These are phyloP conservation scores for Alternaria incomplexa DNA, from an alignment of 2,329 filamentous ascomycete genomes.

Conservation along the genomic window DNA sequence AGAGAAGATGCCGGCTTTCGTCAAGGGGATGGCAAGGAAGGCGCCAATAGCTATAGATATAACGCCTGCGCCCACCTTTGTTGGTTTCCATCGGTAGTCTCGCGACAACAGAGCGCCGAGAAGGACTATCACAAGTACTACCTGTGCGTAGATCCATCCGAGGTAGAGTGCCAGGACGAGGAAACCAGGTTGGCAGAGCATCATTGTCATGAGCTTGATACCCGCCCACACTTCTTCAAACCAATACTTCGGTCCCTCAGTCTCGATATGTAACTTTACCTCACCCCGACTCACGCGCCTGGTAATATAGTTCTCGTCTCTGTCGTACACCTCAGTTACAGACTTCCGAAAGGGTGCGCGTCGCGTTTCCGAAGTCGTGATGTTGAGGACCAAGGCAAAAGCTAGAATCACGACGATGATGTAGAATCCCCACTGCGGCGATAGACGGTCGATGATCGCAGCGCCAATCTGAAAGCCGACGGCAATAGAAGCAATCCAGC, in stretches of 20 bases:
- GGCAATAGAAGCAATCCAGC: slow-evolving; percentile 73
- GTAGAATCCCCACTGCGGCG: slow-evolving; percentile 78
- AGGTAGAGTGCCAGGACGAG: slow-evolving; percentile 74
- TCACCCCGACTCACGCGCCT: slow-evolving; percentile 72
- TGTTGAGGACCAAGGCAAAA: slow-evolving; percentile 70
- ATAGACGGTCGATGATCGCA: slow-evolving; percentile 66
- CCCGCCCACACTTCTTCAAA: slow-evolving; percentile 77
- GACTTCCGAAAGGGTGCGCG: slow-evolving; percentile 72
- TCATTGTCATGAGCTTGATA: slow-evolving; percentile 68
- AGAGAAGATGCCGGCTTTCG: slow-evolving; percentile 73
- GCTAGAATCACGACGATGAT: slow-evolving; percentile 72
- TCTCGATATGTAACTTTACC: slow-evolving; percentile 75
- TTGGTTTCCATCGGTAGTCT: slow-evolving; percentile 68
- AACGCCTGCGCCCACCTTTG: slow-evolving; percentile 70
- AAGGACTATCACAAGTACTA: slow-evolving; percentile 73
- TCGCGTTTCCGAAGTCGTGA: slow-evolving; percentile 74
- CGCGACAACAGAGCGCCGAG: slow-evolving; percentile 74
- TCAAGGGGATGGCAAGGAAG: slow-evolving; percentile 72
- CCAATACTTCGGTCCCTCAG: slow-evolving; percentile 77
- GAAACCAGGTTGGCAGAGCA: slow-evolving; percentile 78
- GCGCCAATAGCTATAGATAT: slow-evolving; percentile 72
- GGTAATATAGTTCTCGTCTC: slow-evolving; percentile 55
- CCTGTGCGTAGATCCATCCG: slow-evolving; percentile 79
- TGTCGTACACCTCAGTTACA: slow-evolving; percentile 63
- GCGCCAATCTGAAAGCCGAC: slow-evolving; percentile 76